Percentiles rank a stretch among this genome's conserved stretches.
These are phyloP conservation scores for Colletotrichum sp. DNA, from an alignment of 2,329 filamentous ascomycete genomes.

Conservation along the genomic window DNA sequence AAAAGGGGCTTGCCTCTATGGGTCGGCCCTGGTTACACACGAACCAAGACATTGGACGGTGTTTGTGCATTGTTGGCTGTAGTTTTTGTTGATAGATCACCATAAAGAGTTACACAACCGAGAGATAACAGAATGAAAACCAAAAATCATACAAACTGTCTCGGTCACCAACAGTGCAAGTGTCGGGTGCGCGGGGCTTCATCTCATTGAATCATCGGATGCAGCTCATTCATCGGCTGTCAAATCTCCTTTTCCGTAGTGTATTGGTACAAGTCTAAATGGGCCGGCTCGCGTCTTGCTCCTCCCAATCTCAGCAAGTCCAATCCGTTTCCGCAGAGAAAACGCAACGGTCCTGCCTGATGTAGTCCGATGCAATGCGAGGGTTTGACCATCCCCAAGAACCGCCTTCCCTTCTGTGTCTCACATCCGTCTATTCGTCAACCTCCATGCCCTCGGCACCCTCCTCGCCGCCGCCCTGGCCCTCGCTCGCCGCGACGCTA, in stretches of 20 bases:
- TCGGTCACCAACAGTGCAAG: background rate
- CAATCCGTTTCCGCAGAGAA: background rate
- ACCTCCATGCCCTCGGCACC: conserved; percentile 40
- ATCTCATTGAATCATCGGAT: background rate
- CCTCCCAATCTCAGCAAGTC: background rate
- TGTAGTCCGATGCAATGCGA: background rate
- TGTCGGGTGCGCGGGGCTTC: background rate
- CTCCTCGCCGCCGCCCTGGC: conserved; percentile 44
- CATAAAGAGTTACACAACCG: conserved; percentile 14
- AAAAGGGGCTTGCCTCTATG: background rate
- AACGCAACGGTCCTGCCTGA: background rate
- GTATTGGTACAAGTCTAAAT: conserved; percentile 20
- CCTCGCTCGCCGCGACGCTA: conserved; percentile 60
- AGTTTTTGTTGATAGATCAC: conserved; percentile 10
- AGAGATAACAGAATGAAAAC: background rate
- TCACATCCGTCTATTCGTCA: conserved; percentile 27
- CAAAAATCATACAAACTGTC: background rate
- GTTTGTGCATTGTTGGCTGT: conserved; percentile 1
- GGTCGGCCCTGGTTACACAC: background rate
- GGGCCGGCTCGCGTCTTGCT: conserved; percentile 6
- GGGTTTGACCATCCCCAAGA: background rate
- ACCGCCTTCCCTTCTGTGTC: background rate
- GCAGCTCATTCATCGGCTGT: conserved; percentile 14
- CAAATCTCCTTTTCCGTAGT: conserved; percentile 12
- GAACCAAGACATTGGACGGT: background rate